Evolutionary conservation across 2,329 filamentous ascomycete genomes (phyloP), one percentile per base, ranked within the genome.

Genomic region (Ceratocystis destructans): DNA sequence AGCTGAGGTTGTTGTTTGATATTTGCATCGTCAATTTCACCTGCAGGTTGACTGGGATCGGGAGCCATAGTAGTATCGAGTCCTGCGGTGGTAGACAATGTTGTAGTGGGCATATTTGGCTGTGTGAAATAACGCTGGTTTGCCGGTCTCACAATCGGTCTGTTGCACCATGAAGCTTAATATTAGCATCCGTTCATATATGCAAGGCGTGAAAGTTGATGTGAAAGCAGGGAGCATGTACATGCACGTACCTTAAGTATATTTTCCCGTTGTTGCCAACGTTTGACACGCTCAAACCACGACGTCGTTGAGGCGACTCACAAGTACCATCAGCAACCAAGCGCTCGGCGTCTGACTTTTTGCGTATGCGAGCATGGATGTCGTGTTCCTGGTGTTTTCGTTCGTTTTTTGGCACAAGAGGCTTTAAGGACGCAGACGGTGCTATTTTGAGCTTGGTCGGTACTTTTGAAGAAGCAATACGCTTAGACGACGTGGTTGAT

Each of bases 201-300:
- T 12, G 63, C 45, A 62, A 22, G 12, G 59, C 17, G 17, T 41
- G 25, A 20, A 61, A 48, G 46, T 17, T 31, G 22, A 17, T 45
- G 20, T 59, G 48, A 41, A 41, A 15, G 37, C 12, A 41, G 22
- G 50, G 37, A 12, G 22, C 44, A 68, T 82, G 73, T 84, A 92
- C 87, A 87, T 88, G 22, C 44, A 68, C 82, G 73, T 84, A 92
- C 87, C 87, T 88, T 70, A 93, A 74, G 75, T 90, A 93, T 75
- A 93, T 89, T 73, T 86, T 85, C 48, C 89, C 89, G 75, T 91
- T 90, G 73, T 90, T 89, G 28, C 88, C 88, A 68, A 93, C 88
- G 74, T 91, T 92, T 63, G 87, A 85, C 65, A 93, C 89, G 1
- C 87, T 86, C 73, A 93, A 92, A 72, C 89, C 85, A 65, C 87